phyloP scores from a whole-genome alignment of 2,329 filamentous ascomycete species.

The Ophiostoma tasmaniense region DNA sequence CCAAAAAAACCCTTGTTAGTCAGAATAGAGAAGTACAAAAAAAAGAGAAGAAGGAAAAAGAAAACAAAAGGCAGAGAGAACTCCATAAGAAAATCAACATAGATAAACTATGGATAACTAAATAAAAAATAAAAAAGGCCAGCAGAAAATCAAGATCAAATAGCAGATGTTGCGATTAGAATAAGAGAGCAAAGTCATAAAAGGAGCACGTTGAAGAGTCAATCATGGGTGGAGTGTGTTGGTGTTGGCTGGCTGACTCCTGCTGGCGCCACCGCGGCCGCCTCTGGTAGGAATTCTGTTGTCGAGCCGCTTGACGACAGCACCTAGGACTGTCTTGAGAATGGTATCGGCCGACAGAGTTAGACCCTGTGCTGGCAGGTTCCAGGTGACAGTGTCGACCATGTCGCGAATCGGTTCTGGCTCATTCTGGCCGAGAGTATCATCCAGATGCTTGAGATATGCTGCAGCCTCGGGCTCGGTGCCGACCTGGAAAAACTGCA shows the following conservation, averaged over 20 bases:
- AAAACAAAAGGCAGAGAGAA: no score
- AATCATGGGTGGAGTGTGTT: background rate
- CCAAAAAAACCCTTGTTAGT: background rate
- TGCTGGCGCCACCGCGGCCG: background rate
- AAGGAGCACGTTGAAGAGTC: background rate
- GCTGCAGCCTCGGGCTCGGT: constrained; percentile 53
- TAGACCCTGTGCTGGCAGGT: constrained; percentile 27
- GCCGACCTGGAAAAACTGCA: constrained; percentile 96
- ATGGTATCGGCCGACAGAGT: constrained; percentile 60
- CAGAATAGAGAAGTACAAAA: background rate
- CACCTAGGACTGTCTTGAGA: constrained; percentile 73
- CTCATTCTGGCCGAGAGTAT: constrained; percentile 50
- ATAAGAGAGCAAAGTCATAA: background rate
- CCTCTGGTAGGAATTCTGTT: constrained; percentile 2
- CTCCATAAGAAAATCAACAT: background rate
- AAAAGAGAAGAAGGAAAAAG: no score
- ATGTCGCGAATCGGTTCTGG: constrained; percentile 61
- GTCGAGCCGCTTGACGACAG: constrained; percentile 46
- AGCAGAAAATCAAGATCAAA: background rate
- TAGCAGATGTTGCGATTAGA: background rate
- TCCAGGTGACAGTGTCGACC: constrained; percentile 81
- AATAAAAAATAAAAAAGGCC: background rate
- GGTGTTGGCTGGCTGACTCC: background rate
- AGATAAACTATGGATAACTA: background rate
- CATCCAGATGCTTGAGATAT: constrained; percentile 66